Conservation (phyloP, 345 rosid species). For the Dovyalis caffra region DNA sequence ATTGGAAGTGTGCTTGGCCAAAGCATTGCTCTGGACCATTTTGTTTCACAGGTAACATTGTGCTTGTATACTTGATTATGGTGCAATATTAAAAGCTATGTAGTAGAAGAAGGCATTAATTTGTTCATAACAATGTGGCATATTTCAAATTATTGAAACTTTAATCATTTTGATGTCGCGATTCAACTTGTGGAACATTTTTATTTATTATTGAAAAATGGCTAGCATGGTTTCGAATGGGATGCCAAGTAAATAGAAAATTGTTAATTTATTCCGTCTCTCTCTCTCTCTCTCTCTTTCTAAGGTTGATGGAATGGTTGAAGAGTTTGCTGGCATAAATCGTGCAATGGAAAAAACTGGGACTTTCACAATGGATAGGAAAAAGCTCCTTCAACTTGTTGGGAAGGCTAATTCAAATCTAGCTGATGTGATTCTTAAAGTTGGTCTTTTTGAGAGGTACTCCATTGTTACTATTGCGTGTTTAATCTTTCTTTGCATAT, state of each 20-base stretch:
- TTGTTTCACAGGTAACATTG: constrained; percentile 77
- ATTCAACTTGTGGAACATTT: neutral
- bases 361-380: constrained; percentile 92
- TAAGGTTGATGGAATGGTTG: constrained; percentile 89
- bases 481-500: neutral
- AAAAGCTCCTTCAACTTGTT: constrained; percentile 80
- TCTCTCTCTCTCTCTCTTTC: neutral
- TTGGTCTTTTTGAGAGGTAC: constrained; percentile 93
- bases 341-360: constrained; percentile 86
- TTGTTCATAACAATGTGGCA: neutral
- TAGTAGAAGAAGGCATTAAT: neutral
- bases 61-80: neutral
- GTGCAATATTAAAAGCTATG: neutral
- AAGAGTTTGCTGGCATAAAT: constrained; percentile 92
- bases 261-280: neutral
- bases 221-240: neutral
- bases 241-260: constrained; percentile 2
- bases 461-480: neutral
- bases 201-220: neutral
- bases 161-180: neutral
- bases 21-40: constrained; percentile 90
- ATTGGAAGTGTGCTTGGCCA: constrained; percentile 96
- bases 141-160: neutral
- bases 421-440: constrained; percentile 93
- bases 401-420: constrained; percentile 97